phyloP scores from a whole-genome alignment of 768 basidiomycete genomes.

The Leccinum arenicola region DNA sequence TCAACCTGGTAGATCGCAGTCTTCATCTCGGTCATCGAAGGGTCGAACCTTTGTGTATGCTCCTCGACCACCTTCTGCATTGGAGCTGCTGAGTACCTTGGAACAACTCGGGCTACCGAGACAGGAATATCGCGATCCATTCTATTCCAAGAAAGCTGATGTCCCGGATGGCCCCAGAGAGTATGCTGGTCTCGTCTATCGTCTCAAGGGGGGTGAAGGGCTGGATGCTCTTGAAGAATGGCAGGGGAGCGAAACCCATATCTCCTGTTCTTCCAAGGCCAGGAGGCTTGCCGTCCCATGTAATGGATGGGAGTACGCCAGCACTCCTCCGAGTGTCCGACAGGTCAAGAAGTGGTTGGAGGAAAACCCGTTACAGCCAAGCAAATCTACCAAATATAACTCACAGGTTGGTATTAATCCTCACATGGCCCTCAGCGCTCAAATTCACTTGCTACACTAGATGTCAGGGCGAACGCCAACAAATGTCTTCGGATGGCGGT shows the following conservation, averaged over 20 bases:
- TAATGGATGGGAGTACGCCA: conserved; percentile 81
- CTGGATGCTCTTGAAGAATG: conserved; percentile 62
- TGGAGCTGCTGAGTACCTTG: conserved; percentile 44
- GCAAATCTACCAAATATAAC: conserved; percentile 25
- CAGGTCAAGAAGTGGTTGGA: conserved; percentile 56
- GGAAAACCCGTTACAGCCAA: conserved; percentile 18
- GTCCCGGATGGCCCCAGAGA: conserved; percentile 66
- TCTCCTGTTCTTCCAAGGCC: neutral
- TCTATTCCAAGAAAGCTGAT: conserved; percentile 73
- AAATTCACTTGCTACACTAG: conserved; percentile 30
- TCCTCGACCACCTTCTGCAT: conserved; percentile 47
- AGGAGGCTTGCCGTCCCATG: conserved; percentile 29
- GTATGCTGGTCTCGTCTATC: conserved; percentile 78
- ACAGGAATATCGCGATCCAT: conserved; percentile 73
- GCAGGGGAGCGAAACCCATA: conserved; percentile 24
- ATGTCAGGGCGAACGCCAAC: conserved; percentile 76
- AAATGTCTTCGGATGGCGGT: conserved; percentile 66
- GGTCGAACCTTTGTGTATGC: conserved; percentile 42
- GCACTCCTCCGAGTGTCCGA: conserved; percentile 58
- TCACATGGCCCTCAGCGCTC: neutral
- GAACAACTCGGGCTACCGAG: conserved; percentile 47
- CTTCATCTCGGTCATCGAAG: neutral
- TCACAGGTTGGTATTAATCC: conserved; percentile 48
- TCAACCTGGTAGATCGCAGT: conserved; percentile 1
- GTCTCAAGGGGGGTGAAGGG: conserved; percentile 61